phyloP scores from a whole-genome alignment of 805 yeast genomes.

The Wickerhamiella dianesei region DNA sequence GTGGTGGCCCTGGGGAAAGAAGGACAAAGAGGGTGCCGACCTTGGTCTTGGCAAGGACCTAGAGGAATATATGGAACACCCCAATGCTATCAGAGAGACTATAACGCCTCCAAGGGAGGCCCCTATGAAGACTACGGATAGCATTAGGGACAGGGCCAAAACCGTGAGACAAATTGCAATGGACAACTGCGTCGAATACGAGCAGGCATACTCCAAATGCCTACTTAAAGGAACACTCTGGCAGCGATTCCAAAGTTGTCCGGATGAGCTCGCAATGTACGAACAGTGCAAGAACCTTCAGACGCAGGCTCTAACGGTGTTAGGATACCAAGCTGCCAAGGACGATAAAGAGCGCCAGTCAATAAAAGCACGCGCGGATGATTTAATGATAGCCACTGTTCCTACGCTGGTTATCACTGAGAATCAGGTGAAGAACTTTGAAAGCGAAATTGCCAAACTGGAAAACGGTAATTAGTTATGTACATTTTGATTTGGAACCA shows the following conservation, averaged over 20 bases:
- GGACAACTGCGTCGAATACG: slow-evolving; percentile 25
- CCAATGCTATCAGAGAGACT: background rate
- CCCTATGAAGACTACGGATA: background rate
- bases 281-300: slow-evolving; percentile 22
- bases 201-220: slow-evolving; percentile 20
- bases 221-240: slow-evolving; percentile 17
- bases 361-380: slow-evolving; percentile 22
- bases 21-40: background rate
- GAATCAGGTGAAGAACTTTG: slow-evolving; percentile 13
- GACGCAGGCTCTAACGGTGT: slow-evolving; percentile 18
- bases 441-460: slow-evolving; percentile 6
- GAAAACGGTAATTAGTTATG: slow-evolving; percentile 1
- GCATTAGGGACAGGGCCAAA: slow-evolving; percentile 3
- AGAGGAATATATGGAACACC: background rate
- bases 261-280: slow-evolving; percentile 16
- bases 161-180: slow-evolving; percentile 21
- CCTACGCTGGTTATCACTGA: slow-evolving; percentile 18
- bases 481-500: too few relatives aligned
- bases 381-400: slow-evolving; percentile 18
- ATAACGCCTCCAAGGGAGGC: background rate
- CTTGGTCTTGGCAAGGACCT: background rate
- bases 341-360: slow-evolving; percentile 9
- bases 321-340: slow-evolving; percentile 17
- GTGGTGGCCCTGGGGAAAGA: background rate
- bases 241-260: slow-evolving; percentile 19